These are phyloP conservation scores for Penicillium odoratum DNA, from an alignment of 495 filamentous ascomycete species.

Conservation along the genomic window DNA sequence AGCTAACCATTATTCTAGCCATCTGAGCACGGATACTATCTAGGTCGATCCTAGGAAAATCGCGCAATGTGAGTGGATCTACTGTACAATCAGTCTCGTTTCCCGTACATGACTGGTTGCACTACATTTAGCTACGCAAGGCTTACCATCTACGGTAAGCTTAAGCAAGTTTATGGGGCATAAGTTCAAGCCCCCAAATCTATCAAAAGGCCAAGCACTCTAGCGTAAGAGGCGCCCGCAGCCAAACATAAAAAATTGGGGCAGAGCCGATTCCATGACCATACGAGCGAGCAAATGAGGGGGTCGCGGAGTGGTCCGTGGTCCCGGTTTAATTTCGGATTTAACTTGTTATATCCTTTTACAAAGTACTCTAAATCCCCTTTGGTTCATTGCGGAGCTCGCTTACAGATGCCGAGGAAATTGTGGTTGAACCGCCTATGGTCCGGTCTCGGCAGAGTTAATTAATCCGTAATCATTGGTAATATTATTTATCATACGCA, in stretches of 20 bases:
- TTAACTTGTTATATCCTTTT: conserved; percentile 1
- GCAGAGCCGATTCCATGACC: neutral
- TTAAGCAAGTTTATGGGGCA: neutral
- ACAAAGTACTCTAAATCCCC: neutral
- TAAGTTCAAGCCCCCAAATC: neutral
- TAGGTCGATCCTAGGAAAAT: neutral
- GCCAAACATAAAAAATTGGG: conserved; percentile 24
- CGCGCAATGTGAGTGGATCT: neutral
- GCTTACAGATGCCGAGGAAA: conserved; percentile 18
- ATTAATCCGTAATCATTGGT: neutral
- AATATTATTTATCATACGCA: conserved; percentile 1
- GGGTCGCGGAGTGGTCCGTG: conserved; percentile 22
- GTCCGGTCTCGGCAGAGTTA: conserved; percentile 2
- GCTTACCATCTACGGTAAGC: neutral
- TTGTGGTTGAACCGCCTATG: conserved; percentile 1
- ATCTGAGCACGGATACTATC: too few species aligned
- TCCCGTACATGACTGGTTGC: neutral
- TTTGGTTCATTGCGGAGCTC: conserved; percentile 19
- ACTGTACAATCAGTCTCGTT: neutral
- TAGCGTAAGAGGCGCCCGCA: conserved; percentile 26
- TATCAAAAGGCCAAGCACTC: conserved; percentile 30
- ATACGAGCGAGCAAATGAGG: neutral
- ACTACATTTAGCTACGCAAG: neutral
- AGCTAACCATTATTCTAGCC: neutral
- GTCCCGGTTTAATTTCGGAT: conserved; percentile 8